A percentile compares a stretch with the other conserved stretches of the same genome.
phyloP scores from a whole-genome alignment of 441 rosid genomes.

The Syzygium malaccense region DNA sequence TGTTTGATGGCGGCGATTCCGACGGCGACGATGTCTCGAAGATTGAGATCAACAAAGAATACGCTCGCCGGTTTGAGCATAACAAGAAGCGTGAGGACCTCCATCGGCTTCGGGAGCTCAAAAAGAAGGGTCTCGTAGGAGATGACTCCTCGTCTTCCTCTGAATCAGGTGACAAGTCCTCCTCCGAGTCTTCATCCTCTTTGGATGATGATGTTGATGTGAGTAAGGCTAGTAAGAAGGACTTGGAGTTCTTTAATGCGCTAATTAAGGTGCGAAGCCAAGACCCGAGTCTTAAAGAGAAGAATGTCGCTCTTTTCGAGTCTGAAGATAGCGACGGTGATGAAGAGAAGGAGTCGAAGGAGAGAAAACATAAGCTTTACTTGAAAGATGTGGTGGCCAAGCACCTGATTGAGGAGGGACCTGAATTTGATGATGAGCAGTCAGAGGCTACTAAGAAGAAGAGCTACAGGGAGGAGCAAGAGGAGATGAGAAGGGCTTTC shows the following conservation, averaged over 20 bases:
- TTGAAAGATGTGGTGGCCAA: conserved; percentile 68
- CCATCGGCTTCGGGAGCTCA: conserved; percentile 38
- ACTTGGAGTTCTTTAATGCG: conserved; percentile 33
- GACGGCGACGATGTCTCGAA: conserved; percentile 17
- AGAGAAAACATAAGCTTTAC: conserved; percentile 22
- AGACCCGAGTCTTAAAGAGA: conserved; percentile 39
- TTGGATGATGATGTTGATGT: conserved; percentile 21
- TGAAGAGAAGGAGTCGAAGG: conserved; percentile 17
- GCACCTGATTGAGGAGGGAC: conserved; percentile 32
- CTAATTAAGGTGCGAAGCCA: conserved; percentile 40
- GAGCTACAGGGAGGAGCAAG: conserved; percentile 54
- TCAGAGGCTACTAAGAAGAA: conserved; percentile 7
- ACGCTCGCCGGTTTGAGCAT: conserved; percentile 38
- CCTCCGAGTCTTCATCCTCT: conserved; percentile 13
- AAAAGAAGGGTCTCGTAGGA: conserved; percentile 35
- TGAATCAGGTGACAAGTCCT: conserved; percentile 4
- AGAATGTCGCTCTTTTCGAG: conserved; percentile 31
- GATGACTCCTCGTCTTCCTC: conserved; percentile 11
- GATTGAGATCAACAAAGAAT: conserved; percentile 48
- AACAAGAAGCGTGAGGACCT: conserved; percentile 66
- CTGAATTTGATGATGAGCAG: conserved; percentile 4
- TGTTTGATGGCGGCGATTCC: conserved; percentile 39
- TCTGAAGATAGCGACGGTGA: conserved; percentile 27
- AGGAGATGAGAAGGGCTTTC: conserved; percentile 48
- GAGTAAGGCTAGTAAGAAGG: conserved; percentile 11